phyloP scores from a whole-genome alignment of 345 rosid genomes.

The Gossypium sturtianum region DNA sequence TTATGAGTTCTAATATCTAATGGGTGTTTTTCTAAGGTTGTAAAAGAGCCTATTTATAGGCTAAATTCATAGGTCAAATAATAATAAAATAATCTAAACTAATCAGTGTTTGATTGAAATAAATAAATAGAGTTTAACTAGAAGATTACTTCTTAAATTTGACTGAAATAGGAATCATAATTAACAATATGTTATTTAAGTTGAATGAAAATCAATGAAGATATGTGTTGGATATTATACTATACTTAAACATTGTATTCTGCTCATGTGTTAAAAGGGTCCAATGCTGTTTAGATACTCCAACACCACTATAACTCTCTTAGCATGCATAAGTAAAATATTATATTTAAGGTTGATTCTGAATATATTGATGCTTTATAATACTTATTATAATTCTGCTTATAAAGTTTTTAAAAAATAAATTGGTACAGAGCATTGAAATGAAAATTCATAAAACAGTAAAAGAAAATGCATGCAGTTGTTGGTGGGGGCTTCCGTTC shows the following conservation, averaged over 20 bases:
- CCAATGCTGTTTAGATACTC: not conserved
- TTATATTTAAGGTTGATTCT: not conserved
- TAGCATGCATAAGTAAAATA: not conserved
- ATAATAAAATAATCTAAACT: too few relatives aligned
- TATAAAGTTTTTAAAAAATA: not conserved
- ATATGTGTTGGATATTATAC: not conserved
- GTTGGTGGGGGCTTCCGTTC: not conserved
- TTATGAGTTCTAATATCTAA: too few relatives aligned
- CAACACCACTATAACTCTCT: too few relatives aligned
- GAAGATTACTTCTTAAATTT: too few relatives aligned
- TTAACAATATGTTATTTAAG: not conserved
- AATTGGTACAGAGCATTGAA: not conserved
- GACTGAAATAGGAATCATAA: too few relatives aligned
- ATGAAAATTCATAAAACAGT: not conserved
- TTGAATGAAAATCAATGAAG: not conserved
- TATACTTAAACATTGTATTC: not conserved
- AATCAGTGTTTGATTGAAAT: too few relatives aligned
- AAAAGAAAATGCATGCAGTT: not conserved
- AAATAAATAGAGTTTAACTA: too few relatives aligned
- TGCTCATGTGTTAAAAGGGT: not conserved
- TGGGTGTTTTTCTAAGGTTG: too few relatives aligned
- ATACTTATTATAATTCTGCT: too few relatives aligned
- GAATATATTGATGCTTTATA: too few relatives aligned
- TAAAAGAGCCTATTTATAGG: too few relatives aligned
- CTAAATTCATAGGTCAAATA: too few relatives aligned